Conservation (phyloP, 805 yeast species). For the Danielia reshetovae region DNA sequence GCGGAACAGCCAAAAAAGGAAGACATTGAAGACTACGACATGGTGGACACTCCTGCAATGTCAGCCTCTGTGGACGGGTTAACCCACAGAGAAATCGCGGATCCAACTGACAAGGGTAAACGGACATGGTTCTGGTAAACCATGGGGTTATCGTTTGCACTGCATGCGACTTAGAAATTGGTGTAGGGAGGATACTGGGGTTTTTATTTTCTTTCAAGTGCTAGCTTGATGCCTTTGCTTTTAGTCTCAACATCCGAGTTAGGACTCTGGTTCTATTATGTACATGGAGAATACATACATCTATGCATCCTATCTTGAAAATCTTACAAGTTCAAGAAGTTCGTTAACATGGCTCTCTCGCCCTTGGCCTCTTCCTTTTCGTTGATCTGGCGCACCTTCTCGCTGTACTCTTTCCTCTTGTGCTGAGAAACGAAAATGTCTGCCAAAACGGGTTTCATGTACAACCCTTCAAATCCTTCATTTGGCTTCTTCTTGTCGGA, state of each 20-base stretch:
- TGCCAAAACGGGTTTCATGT: conserved; percentile 41
- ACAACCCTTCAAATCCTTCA: conserved; percentile 70
- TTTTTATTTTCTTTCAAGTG: no score
- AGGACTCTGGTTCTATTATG: no score
- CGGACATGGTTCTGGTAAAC: conserved; percentile 6
- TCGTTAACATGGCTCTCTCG: conserved; percentile 28
- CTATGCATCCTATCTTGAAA: not conserved
- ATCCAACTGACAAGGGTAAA: not conserved
- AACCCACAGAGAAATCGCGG: conserved; percentile 4
- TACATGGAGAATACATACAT: not conserved
- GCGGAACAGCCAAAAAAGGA: conserved; percentile 2
- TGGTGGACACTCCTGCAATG: conserved; percentile 32
- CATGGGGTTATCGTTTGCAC: no score
- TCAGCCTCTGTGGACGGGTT: conserved; percentile 1
- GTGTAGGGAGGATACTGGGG: no score
- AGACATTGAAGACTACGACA: conserved; percentile 38
- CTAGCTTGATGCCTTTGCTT: no score
- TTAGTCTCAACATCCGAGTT: not conserved
- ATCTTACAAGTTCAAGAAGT: conserved; percentile 26
- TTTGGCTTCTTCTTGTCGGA: conserved; percentile 68
- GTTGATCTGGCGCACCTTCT: conserved; percentile 14
- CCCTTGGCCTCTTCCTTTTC: conserved; percentile 21
- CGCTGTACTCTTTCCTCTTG: conserved; percentile 23
- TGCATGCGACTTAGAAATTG: no score
- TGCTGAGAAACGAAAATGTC: conserved; percentile 34